These are phyloP conservation scores for Polyplosphaeria fusca DNA, from an alignment of 495 filamentous ascomycete genomes.

Conservation along the genomic window DNA sequence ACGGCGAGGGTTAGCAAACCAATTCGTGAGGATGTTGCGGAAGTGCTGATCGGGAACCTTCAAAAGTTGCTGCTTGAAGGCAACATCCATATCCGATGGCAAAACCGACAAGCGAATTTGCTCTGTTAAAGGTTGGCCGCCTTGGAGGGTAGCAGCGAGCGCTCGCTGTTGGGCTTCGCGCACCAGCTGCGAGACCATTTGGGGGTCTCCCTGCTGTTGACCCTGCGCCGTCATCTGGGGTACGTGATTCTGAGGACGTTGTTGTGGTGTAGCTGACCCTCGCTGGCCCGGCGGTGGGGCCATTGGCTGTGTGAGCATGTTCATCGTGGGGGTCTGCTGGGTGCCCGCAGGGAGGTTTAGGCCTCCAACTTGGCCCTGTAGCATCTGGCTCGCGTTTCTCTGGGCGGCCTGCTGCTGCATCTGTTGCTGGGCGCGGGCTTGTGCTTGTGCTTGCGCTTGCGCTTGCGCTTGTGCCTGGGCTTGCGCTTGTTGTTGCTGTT, in stretches of 20 bases:
- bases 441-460: constrained; percentile 40
- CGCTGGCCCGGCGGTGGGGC: constrained; percentile 42
- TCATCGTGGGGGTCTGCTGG: constrained; percentile 56
- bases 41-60: constrained; percentile 22
- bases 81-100: constrained; percentile 22
- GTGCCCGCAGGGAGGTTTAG: constrained; percentile 45
- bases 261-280: constrained; percentile 32
- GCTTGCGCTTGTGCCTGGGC: constrained; percentile 43
- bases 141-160: constrained; percentile 1
- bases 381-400: constrained; percentile 46
- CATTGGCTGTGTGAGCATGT: constrained; percentile 59
- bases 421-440: constrained; percentile 29
- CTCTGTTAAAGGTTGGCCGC: constrained; percentile 23
- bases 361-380: constrained; percentile 49
- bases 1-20: not conserved
- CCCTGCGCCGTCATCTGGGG: constrained; percentile 24
- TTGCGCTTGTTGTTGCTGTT: constrained; percentile 42
- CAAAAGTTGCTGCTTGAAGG: constrained; percentile 31
- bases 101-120: constrained; percentile 18
- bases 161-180: constrained; percentile 31
- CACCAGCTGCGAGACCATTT: constrained; percentile 24
- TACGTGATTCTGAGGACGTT: constrained; percentile 22
- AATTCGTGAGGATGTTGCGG: constrained; percentile 9
- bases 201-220: constrained; percentile 22
- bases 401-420: constrained; percentile 32